Percentiles rank a stretch among this genome's conserved stretches.
Conservation (phyloP, 768 basidiomycete species). For the Amanita rimosa region DNA sequence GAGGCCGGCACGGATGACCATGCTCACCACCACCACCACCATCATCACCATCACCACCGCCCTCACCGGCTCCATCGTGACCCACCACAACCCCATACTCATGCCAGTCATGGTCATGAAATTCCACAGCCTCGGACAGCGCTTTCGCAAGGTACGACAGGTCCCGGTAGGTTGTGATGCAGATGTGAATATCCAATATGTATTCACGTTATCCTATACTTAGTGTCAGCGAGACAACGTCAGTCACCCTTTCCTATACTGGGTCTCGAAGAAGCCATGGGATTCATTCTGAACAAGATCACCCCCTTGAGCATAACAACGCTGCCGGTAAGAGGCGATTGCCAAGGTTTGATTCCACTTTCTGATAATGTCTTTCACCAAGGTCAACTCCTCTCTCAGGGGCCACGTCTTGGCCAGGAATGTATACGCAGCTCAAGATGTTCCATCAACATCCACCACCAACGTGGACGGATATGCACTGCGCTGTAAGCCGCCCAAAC, state of each 20-base stretch:
- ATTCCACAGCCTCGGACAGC: conserved; percentile 43
- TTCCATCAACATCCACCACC: conserved; percentile 58
- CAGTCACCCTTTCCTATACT: conserved; percentile 70
- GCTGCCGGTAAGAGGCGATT: conserved; percentile 27
- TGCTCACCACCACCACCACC: conserved; percentile 23
- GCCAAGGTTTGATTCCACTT: background rate
- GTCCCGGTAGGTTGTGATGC: conserved; percentile 36
- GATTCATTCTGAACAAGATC: conserved; percentile 39
- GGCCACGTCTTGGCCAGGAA: conserved; percentile 72
- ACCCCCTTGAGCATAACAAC: conserved; percentile 26
- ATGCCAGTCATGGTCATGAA: conserved; percentile 28
- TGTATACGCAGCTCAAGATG: conserved; percentile 50
- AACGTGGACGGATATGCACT: conserved; percentile 88
- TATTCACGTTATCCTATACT: background rate
- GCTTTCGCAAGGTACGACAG: conserved; percentile 60
- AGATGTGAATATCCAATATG: background rate
- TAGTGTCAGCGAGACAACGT: conserved; percentile 66
- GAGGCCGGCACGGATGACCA: conserved; percentile 21
- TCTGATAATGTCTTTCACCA: background rate
- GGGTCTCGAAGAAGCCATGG: conserved; percentile 53
- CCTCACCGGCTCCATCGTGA: conserved; percentile 24
- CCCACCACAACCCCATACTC: conserved; percentile 17
- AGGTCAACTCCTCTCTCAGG: conserved; percentile 51
- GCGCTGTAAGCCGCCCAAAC: conserved; percentile 33
- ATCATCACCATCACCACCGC: conserved; percentile 23